Base-by-base conservation (phyloP, 371 early-diverging fungal genomes). In the Rhizopus stolonifer region DNA sequence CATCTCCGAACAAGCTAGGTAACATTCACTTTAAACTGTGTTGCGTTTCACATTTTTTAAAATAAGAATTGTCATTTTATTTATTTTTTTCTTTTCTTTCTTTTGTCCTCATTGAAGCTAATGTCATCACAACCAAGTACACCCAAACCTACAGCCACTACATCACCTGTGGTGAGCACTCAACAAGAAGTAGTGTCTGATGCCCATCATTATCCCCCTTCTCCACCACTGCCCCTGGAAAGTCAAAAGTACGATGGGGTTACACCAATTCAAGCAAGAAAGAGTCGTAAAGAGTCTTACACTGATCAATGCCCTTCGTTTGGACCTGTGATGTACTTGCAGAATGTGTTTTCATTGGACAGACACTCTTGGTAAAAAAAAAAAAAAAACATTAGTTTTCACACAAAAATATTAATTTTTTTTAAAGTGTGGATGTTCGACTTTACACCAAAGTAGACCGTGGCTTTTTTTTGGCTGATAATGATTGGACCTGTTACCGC, bases 401-500 rank as follows among this genome's bases (percentile, higher is more conserved):
- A n/a, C 11, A 10, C 36, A n/a, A 18, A 33, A 11, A 6, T 33
- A 18, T 1, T 52, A 10, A 33, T 11, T 11, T 26, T 25, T 45
- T 31, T 11, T 17, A 31, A 52, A 70, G 55, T n/a, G 49, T 58
- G 43, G 62, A 46, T 47, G 89, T 78, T 52, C 65, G 63, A 29
- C 64, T 84, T 23, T 61, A 77, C 22, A 68, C 80, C 45, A 81
- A 81, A 48, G 70, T 89, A 40, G 91, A 89, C 58, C 80, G 84
- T 34, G 91, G 91, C 1, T 91, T 87, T 63, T 88, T 87, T 58
- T 57, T 86, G 56, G 86, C 88, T 10, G 80, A 85, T 22, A 84
- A 80, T 57, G 82, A 84, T 50, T 94, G 94, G 94, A 90, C 92
- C 0, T 93, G 94, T 61, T 94, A 94, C 66, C 84, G 94, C 38